phyloP scores from a whole-genome alignment of 305 asterid species.

The Coffea humblotiana region DNA sequence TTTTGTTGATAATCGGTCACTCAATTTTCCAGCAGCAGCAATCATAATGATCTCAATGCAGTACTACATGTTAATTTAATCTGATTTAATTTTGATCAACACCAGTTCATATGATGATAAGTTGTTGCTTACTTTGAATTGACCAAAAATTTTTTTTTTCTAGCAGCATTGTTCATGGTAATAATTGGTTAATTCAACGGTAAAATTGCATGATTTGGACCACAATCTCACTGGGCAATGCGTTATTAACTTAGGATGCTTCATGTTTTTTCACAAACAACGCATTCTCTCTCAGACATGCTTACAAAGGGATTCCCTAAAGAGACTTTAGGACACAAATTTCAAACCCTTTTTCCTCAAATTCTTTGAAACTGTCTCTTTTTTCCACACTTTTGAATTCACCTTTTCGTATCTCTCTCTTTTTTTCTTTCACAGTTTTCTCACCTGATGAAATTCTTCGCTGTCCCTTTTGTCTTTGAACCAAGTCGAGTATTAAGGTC shows the following conservation, averaged over 20 bases:
- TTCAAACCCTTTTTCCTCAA: slow-evolving; percentile 37
- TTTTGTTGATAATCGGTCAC: background rate
- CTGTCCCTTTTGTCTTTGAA: slow-evolving; percentile 2
- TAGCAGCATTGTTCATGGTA: background rate
- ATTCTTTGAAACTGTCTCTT: slow-evolving; percentile 23
- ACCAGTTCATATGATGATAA: background rate
- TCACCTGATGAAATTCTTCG: slow-evolving; percentile 3
- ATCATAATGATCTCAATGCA: slow-evolving; percentile 8
- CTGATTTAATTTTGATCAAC: background rate
- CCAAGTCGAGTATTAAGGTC: slow-evolving; percentile 6
- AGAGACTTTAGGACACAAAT: slow-evolving; percentile 36
- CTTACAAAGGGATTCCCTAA: slow-evolving; percentile 23
- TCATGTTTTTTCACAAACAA: slow-evolving; percentile 14
- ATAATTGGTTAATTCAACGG: slow-evolving; percentile 26
- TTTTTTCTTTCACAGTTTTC: background rate
- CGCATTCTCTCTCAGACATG: slow-evolving; percentile 11
- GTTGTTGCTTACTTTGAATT: slow-evolving; percentile 13
- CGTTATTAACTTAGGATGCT: slow-evolving; percentile 34
- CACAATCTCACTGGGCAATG: slow-evolving; percentile 5
- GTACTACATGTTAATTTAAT: background rate
- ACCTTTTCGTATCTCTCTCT: slow-evolving; percentile 24
- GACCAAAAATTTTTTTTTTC: slow-evolving; percentile 11
- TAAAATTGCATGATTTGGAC: slow-evolving; percentile 14
- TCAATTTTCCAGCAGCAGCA: slow-evolving; percentile 6
- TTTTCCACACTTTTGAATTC: slow-evolving; percentile 24